These are phyloP conservation scores for Amanita molliuscula DNA, from an alignment of 768 basidiomycete genomes.

Conservation along the genomic window DNA sequence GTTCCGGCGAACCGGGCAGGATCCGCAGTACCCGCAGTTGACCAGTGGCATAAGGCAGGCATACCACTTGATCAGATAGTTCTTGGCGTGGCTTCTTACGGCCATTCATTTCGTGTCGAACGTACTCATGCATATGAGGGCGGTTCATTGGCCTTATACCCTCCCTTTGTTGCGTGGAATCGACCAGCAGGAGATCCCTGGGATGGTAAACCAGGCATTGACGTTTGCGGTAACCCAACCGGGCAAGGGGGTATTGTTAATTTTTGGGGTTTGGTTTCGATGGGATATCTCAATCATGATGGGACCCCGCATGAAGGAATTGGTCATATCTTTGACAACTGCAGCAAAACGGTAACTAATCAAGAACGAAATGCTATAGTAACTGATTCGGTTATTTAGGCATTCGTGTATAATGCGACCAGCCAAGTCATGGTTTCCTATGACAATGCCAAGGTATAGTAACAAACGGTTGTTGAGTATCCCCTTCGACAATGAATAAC, in stretches of 20 bases:
- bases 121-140: constrained; percentile 31
- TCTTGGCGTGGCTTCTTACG: constrained; percentile 80
- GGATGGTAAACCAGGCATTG: constrained; percentile 40
- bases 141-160: constrained; percentile 33
- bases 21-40: constrained; percentile 66
- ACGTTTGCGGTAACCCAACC: constrained; percentile 46
- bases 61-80: constrained; percentile 61
- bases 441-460: constrained; percentile 30
- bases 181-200: constrained; percentile 54
- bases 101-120: constrained; percentile 63
- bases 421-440: constrained; percentile 38
- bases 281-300: constrained; percentile 41
- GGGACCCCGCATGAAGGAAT: constrained; percentile 40
- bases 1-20: constrained; percentile 48
- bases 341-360: constrained; percentile 55
- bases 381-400: constrained; percentile 14
- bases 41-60: constrained; percentile 65
- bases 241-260: constrained; percentile 44
- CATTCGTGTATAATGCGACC: constrained; percentile 32
- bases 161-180: constrained; percentile 38
- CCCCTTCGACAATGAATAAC: background rate
- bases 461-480: background rate
- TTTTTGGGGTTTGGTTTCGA: constrained; percentile 55
- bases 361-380: background rate
- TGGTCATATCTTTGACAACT: constrained; percentile 45